Base-by-base conservation (phyloP, 2,329 filamentous ascomycete genomes). In the Grosmannia huntii region DNA sequence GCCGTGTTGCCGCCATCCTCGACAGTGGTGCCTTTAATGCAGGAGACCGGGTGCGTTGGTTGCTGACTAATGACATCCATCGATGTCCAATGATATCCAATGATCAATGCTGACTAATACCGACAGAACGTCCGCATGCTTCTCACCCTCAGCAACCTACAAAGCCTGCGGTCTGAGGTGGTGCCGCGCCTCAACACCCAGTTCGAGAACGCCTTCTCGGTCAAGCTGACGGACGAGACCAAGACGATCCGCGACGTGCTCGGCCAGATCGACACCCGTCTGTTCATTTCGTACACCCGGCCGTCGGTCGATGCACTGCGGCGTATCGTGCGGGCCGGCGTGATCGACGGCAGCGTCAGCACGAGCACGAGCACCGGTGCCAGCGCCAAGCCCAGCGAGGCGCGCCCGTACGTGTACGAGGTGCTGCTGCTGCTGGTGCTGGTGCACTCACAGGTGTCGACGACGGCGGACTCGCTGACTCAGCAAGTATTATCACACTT, bases 201-300 rank as follows among this genome's bases (percentile, higher is more conserved):
- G 67, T 99, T 97, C 67, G 94, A 99, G 69, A 90, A 89, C 55
- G 83, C 89, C 58, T 99, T 99, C 72, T 90, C 89, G 1, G 89
- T 97, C 62, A 95, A 95, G 68, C 80, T 99, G 60, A 95, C 90
- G 1, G 92, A 96, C 62, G 94, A 99, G 72, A 86, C 86, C 58
- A 92, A 92, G 70, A 94, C 89, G 0, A 92, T 99, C 67, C 85
- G 86, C 58, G 90, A 97, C 66, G 90, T 95, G 4, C 84, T 97
- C 14, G 81, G 82, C 19, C 90, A 97, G 69, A 96, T 99, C 63
- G 91, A 97, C 67, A 81, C 85, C 14, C 85, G 89, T 6, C 84
- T 99, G 41, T 99, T 99, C 79, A 83, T 90, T 66, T 90, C 90
- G 2, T 99, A 96, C 73, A 95, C 90, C 16, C 84, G 84, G 27